A percentile compares a stretch with the other conserved stretches of the same genome.
These are phyloP conservation scores for Eutypella sp. DNA, from an alignment of 2,329 filamentous ascomycete genomes.

Conservation along the genomic window DNA sequence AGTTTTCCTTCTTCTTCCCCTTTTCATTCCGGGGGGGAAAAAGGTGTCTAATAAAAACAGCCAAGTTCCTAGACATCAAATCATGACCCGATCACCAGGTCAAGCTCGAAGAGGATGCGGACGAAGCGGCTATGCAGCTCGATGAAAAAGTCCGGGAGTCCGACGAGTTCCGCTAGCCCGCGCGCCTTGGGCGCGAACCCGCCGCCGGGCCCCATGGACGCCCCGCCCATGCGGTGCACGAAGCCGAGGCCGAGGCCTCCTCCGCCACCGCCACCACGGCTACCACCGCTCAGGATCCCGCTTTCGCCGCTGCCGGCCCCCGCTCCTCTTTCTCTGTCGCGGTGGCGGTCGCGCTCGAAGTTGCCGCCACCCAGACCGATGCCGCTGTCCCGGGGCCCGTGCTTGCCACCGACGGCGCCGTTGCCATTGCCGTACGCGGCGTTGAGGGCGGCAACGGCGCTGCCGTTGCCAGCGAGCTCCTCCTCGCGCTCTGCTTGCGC, in stretches of 20 bases:
- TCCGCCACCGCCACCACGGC: too few relatives aligned
- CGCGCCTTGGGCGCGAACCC: conserved; percentile 53
- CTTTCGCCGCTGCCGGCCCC: conserved; percentile 45
- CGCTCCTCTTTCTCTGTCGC: conserved; percentile 20
- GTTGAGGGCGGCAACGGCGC: conserved; percentile 34
- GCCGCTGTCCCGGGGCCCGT: conserved; percentile 23
- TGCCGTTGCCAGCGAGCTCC: conserved; percentile 32
- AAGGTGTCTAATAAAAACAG: neutral
- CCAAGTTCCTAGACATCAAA: too few relatives aligned
- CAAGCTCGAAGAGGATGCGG: conserved; percentile 54
- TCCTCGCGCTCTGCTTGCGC: conserved; percentile 54
- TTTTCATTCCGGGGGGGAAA: conserved; percentile 1
- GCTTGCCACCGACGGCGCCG: conserved; percentile 34
- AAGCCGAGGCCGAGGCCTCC: conserved; percentile 44
- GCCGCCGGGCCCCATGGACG: conserved; percentile 47
- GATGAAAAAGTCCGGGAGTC: conserved; percentile 63
- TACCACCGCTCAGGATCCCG: conserved; percentile 52
- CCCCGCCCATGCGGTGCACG: conserved; percentile 53
- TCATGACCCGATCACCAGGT: conserved; percentile 47
- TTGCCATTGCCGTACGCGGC: conserved; percentile 37
- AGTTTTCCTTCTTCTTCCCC: neutral
- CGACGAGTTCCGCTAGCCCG: conserved; percentile 61
- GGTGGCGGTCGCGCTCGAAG: conserved; percentile 24
- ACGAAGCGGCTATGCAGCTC: conserved; percentile 62
- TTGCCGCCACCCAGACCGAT: conserved; percentile 20